Evolutionary conservation across 257 asterid genomes (phyloP).

Genomic region (Linderniella brevidens): DNA sequence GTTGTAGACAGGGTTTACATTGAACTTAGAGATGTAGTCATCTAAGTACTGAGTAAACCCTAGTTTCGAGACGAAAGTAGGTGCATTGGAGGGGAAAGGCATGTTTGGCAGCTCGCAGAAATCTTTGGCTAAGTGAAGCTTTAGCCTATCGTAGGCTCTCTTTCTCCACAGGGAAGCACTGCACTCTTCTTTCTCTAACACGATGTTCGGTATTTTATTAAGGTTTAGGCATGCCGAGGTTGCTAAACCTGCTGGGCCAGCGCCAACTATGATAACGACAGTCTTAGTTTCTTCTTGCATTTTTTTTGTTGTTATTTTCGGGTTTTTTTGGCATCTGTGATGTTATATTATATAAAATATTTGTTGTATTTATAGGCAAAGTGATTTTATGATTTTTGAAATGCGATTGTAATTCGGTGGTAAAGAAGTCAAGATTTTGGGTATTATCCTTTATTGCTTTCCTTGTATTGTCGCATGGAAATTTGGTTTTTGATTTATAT

Average conservation of each 20-base stretch:
- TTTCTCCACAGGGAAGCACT: constrained; percentile 41
- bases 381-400: too few species aligned
- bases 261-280: constrained; percentile 22
- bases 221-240: constrained; percentile 36
- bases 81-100: constrained; percentile 21
- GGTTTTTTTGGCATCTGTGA: too few species aligned
- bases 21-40: constrained; percentile 13
- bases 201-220: constrained; percentile 20
- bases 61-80: constrained; percentile 22
- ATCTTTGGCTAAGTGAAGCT: constrained; percentile 41
- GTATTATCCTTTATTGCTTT: too few species aligned
- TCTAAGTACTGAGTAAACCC: constrained; percentile 30
- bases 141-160: constrained; percentile 29
- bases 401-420: too few species aligned
- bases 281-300: constrained; percentile 14
- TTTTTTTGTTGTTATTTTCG: too few species aligned
- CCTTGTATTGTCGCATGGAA: too few species aligned
- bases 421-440: too few species aligned
- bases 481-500: too few species aligned
- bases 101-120: constrained; percentile 36
- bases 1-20: constrained; percentile 11
- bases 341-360: too few species aligned
- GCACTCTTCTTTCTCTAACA: constrained; percentile 42
- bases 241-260: constrained; percentile 55
- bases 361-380: too few species aligned